A percentile compares a stretch with the other conserved stretches of the same genome.
These are phyloP conservation scores for Trichoderma reesei DNA, from an alignment of 495 filamentous ascomycete genomes.

Conservation along the genomic window DNA sequence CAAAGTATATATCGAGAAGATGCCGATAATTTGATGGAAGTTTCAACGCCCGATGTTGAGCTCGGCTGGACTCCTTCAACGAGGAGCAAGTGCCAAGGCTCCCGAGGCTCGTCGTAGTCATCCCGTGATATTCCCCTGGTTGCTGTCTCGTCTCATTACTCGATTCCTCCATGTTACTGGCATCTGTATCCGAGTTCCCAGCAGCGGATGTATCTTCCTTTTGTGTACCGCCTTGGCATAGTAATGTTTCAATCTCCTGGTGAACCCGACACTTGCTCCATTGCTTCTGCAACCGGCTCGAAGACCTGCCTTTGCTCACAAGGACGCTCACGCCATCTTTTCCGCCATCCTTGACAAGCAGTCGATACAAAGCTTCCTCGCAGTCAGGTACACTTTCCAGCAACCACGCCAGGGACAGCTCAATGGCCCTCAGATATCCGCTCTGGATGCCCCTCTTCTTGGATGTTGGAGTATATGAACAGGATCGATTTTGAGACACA, in stretches of 20 bases:
- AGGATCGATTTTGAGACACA: conserved; percentile 45
- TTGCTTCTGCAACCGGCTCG: conserved; percentile 45
- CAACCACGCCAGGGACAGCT: conserved; percentile 34
- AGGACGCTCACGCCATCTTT: conserved; percentile 18
- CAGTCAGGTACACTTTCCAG: conserved; percentile 23
- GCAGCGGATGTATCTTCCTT: background rate
- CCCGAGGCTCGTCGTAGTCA: background rate
- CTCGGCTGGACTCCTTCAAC: conserved; percentile 8
- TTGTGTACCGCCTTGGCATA: conserved; percentile 33
- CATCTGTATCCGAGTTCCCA: conserved; percentile 18
- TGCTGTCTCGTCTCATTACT: background rate
- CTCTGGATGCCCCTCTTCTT: conserved; percentile 63
- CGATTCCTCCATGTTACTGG: conserved; percentile 18
- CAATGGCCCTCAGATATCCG: conserved; percentile 54
- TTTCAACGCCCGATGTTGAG: conserved; percentile 22
- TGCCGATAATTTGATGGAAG: conserved; percentile 54
- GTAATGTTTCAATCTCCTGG: conserved; percentile 43
- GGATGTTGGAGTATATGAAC: conserved; percentile 58
- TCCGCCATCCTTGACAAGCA: conserved; percentile 21
- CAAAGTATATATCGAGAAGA: conserved; percentile 62
- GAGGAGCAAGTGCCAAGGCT: background rate
- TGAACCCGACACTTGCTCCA: conserved; percentile 49
- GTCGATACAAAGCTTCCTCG: conserved; percentile 22
- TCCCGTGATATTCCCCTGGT: background rate
- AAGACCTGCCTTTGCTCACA: conserved; percentile 41